These are phyloP conservation scores for Lactarius psammicola DNA, from an alignment of 768 basidiomycete species.

Conservation along the genomic window DNA sequence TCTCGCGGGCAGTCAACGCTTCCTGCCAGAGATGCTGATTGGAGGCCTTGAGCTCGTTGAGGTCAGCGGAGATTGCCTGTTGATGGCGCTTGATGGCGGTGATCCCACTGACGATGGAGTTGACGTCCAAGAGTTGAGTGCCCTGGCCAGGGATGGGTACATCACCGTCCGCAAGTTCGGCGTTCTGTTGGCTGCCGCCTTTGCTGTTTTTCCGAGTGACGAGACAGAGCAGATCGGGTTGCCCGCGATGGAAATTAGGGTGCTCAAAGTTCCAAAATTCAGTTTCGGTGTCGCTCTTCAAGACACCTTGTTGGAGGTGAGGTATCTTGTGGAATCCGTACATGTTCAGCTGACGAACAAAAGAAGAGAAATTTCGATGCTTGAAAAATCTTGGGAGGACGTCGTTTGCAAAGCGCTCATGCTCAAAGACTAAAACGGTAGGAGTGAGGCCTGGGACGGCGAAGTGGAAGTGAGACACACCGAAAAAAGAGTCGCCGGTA, in stretches of 20 bases:
- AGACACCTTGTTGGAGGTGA: conserved; percentile 91
- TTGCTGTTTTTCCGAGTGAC: conserved; percentile 76
- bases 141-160: conserved; percentile 32
- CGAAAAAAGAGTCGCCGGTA: conserved; percentile 88
- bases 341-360: conserved; percentile 94
- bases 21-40: conserved; percentile 96
- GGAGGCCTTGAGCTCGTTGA: conserved; percentile 82
- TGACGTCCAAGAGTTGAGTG: conserved; percentile 68
- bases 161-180: conserved; percentile 22
- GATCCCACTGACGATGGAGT: conserved; percentile 77
- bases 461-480: conserved; percentile 40
- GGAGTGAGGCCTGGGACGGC: conserved; percentile 17
- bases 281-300: conserved; percentile 75
- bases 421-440: conserved; percentile 69
- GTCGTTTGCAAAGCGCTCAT: conserved; percentile 85
- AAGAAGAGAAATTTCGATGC: conserved; percentile 91
- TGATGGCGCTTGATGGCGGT: conserved; percentile 89
- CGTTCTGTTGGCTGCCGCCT: conserved; percentile 20
- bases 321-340: conserved; percentile 96
- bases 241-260: conserved; percentile 82
- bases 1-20: conserved; percentile 69
- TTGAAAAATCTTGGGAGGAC: conserved; percentile 96
- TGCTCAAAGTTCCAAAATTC: conserved; percentile 94
- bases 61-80: conserved; percentile 82
- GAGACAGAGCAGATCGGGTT: conserved; percentile 81